A percentile compares a stretch with the other conserved stretches of the same genome.
Conservation (phyloP, 2,329 filamentous ascomycete species). For the Talaromyces sp. region DNA sequence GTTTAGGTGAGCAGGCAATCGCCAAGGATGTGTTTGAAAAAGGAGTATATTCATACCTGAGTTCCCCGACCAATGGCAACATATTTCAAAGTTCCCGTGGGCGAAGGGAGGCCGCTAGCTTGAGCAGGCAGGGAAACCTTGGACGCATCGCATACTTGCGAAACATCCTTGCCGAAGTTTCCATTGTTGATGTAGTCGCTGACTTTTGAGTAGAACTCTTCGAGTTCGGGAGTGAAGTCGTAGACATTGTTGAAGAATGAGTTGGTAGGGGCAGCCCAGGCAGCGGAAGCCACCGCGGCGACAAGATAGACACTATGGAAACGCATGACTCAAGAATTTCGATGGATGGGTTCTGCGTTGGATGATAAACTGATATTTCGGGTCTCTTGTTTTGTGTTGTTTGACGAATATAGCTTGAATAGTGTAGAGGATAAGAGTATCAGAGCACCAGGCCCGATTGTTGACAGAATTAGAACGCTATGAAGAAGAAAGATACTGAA, state of each 20-base stretch:
- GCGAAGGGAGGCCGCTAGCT: constrained; percentile 55
- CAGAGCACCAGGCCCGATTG: constrained; percentile 2
- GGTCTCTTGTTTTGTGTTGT: not conserved
- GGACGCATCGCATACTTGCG: constrained; percentile 28
- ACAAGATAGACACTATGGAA: constrained; percentile 12
- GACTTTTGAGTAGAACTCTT: constrained; percentile 35
- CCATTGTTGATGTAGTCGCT: constrained; percentile 31
- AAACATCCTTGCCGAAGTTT: constrained; percentile 15
- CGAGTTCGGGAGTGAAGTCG: constrained; percentile 36
- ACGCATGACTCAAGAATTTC: not conserved
- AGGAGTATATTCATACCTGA: constrained; percentile 32
- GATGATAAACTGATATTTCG: not conserved
- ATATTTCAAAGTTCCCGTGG: constrained; percentile 61
- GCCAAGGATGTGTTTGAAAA: not conserved
- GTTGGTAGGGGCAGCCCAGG: constrained; percentile 29
- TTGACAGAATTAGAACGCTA: not conserved
- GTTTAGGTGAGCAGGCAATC: not conserved
- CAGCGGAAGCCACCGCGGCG: constrained; percentile 25
- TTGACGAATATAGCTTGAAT: not conserved
- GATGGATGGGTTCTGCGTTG: not conserved
- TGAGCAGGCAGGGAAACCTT: constrained; percentile 39
- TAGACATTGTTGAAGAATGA: constrained; percentile 26
- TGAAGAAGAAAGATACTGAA: not conserved
- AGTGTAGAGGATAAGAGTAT: not conserved
- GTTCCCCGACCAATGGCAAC: constrained; percentile 83